Base-by-base conservation (phyloP, 2,329 filamentous ascomycete species). In the Paraphoma chrysanthemicola region DNA sequence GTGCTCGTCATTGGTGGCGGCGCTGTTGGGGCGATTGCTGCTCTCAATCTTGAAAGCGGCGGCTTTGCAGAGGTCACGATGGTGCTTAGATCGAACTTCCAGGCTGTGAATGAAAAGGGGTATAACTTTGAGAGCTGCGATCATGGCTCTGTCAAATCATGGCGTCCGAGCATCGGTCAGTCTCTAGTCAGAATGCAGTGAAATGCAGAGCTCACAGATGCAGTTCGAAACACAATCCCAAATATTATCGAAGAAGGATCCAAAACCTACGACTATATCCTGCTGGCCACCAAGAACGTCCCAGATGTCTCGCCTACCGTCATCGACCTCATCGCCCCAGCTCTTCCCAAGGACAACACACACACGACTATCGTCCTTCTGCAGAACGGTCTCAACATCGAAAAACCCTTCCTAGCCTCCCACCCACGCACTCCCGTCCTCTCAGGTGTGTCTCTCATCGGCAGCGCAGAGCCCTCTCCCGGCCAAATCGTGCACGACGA, bases 311-410 rank as follows among this genome's bases (percentile, higher is more conserved):
- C 77, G 1, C 85, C 86, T 0, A 77, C 74, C 0, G 71, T 84
- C 0, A 66, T 77, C 39, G 80, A 84, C 1, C 68, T 86, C 31
- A 81, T 88, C 28, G 65, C 69, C 0, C 82, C 84, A 0, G 85
- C 84, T 1, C 73, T 88, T 1, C 83, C 81, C 0, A 77, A 79
- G 6, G 45, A 60, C n/a, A 75, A 73, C 0, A 78, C 77, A 1
- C 74, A 80, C 23, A 87, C 85, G 0, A 78, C 78, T 29, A 82
- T 89, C 44, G 77, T 88, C 0, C 78, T 89, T 6, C 74, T 86
- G 5, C 86, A 89, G 59, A 89, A 89, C 64, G 86, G 86, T 0
- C 72, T 88, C n/a, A 86, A 88, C 63, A 88, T 88, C 58, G 85
- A 88, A 60, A 80, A 78, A 42, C 84, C 85, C 0, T 66, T 88